Evolutionary conservation across 1,284 basidiomycete species (phyloP).

Genomic region (Earliella scabrosa): DNA sequence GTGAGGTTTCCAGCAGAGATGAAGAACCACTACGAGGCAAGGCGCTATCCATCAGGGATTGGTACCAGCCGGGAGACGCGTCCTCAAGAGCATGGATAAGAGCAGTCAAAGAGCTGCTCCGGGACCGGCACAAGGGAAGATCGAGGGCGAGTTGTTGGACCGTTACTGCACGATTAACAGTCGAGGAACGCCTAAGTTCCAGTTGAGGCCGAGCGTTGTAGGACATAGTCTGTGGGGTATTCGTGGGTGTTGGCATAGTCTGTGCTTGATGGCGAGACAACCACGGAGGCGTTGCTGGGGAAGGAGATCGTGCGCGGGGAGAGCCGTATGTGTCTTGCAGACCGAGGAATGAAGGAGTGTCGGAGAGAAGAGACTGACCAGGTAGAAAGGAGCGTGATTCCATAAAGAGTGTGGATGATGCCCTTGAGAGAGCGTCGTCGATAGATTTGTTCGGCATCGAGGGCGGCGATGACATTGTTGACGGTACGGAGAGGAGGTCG

Average conservation of each 20-base stretch:
- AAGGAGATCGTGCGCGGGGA: neutral
- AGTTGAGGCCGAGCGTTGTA: neutral
- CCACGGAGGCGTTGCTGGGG: neutral
- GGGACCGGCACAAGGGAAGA: constrained; percentile 14
- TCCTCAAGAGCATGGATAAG: constrained; percentile 20
- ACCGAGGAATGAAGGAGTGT: constrained; percentile 13
- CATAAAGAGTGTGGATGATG: constrained; percentile 15
- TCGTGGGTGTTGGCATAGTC: neutral
- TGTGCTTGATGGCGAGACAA: neutral
- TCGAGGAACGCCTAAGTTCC: neutral
- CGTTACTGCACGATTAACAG: constrained; percentile 15
- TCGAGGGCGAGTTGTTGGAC: constrained; percentile 19
- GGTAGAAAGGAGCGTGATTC: constrained; percentile 19
- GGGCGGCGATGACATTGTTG: neutral
- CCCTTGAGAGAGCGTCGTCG: constrained; percentile 1
- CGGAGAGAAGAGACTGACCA: constrained; percentile 7
- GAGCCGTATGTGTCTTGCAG: neutral
- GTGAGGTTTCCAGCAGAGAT: neutral
- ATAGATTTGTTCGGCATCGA: constrained; percentile 1
- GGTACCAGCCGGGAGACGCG: constrained; percentile 24
- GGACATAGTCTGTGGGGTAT: constrained; percentile 1
- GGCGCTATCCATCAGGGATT: constrained; percentile 22
- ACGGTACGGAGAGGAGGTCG: neutral
- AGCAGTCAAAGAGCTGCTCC: constrained; percentile 17
- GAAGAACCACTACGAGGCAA: neutral